Percentiles rank a stretch among this genome's conserved stretches.
Evolutionary conservation across 2,329 filamentous ascomycete species (phyloP).

Genomic region (Fusarium albidum): DNA sequence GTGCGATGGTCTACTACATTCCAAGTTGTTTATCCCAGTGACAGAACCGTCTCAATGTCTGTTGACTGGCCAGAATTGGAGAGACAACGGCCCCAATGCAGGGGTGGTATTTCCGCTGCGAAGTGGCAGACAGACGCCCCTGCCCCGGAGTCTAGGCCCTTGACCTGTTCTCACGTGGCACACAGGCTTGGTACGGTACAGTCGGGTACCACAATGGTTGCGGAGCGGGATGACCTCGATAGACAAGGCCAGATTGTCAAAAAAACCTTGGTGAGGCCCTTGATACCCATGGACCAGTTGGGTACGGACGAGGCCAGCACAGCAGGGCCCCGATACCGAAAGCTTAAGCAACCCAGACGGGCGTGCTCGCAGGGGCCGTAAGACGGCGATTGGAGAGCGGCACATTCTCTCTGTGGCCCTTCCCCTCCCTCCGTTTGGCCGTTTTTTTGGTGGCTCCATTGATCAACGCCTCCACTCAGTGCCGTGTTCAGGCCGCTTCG

Average conservation of each 20-base stretch:
- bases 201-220: slow-evolving; percentile 17
- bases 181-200: slow-evolving; percentile 21
- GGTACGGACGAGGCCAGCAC: slow-evolving; percentile 19
- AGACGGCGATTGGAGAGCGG: slow-evolving; percentile 13
- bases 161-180: slow-evolving; percentile 20
- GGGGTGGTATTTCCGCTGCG: background rate
- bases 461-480: slow-evolving; percentile 35
- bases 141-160: background rate
- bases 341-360: slow-evolving; percentile 10
- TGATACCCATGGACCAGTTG: slow-evolving; percentile 3
- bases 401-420: slow-evolving; percentile 7
- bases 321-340: slow-evolving; percentile 15
- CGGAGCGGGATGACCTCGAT: slow-evolving; percentile 19
- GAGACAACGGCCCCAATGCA: background rate
- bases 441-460: slow-evolving; percentile 25
- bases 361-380: slow-evolving; percentile 1
- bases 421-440: slow-evolving; percentile 1
- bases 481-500: slow-evolving; percentile 23
- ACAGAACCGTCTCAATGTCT: background rate
- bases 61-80: background rate
- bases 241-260: slow-evolving; percentile 13
- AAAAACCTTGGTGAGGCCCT: background rate
- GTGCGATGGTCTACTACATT: background rate
- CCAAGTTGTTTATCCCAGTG: background rate
- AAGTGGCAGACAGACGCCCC: background rate